A percentile compares a stretch with the other conserved stretches of the same genome.
Evolutionary conservation across 2,329 filamentous ascomycete species (phyloP).

Genomic region (Xylariaceae sp.): DNA sequence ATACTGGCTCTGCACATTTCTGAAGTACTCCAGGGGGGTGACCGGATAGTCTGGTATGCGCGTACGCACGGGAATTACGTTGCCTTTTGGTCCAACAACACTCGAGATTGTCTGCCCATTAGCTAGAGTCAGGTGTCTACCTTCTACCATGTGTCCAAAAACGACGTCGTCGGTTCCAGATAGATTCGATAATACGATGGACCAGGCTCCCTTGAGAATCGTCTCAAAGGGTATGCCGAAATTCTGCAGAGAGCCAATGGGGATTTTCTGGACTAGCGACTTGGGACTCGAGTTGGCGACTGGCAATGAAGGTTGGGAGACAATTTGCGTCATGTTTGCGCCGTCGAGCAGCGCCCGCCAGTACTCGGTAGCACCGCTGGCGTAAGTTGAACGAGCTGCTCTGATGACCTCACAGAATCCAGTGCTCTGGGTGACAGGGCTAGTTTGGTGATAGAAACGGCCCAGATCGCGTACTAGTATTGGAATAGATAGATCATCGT

Average conservation of each 20-base stretch:
- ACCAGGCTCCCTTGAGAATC: slow-evolving; percentile 56
- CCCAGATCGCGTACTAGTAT: slow-evolving; percentile 47
- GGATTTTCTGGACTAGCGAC: slow-evolving; percentile 38
- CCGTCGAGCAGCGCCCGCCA: slow-evolving; percentile 44
- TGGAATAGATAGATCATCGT: slow-evolving; percentile 44
- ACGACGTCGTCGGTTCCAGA: slow-evolving; percentile 48
- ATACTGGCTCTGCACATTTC: slow-evolving; percentile 46
- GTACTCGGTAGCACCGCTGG: slow-evolving; percentile 39
- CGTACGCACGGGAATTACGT: slow-evolving; percentile 47
- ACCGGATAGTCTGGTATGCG: slow-evolving; percentile 40
- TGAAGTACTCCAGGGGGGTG: slow-evolving; percentile 47
- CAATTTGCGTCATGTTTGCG: slow-evolving; percentile 43
- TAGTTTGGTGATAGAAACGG: slow-evolving; percentile 40
- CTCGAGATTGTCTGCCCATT: slow-evolving; percentile 53
- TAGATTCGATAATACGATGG: slow-evolving; percentile 49
- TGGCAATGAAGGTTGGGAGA: slow-evolving; percentile 39
- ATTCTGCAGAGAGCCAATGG: slow-evolving; percentile 38
- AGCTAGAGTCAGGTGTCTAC: slow-evolving; percentile 40
- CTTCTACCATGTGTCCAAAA: slow-evolving; percentile 52
- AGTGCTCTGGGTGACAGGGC: slow-evolving; percentile 33
- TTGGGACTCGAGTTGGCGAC: slow-evolving; percentile 36
- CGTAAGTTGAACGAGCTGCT: slow-evolving; percentile 34
- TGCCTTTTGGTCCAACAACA: slow-evolving; percentile 45
- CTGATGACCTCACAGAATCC: slow-evolving; percentile 48
- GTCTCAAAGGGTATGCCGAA: slow-evolving; percentile 48